Evolutionary conservation across 257 asterid genomes (phyloP), one percentile per base, ranked within the genome.

Genomic region (Gentiana macrophylla): DNA sequence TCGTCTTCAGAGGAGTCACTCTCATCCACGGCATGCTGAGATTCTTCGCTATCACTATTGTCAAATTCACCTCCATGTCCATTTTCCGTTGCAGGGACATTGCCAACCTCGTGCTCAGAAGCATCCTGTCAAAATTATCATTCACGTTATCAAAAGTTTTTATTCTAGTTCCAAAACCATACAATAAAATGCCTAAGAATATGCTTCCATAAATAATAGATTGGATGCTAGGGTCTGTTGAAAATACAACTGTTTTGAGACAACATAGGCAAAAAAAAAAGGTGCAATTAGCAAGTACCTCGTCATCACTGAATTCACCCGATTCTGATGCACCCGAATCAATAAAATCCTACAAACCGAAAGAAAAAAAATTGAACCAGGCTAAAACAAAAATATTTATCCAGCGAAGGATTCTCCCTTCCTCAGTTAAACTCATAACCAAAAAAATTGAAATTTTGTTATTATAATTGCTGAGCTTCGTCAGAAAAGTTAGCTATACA

Each of bases 101-200:
- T 44, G 9, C 32, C 34, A 8, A 43, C 56, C 12, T 10, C 62
- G 55, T 53, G 60, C 53, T 70, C 61, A 61, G 63, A 67, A 62
- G 48, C 62, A 76, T 77, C 93, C 95, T 86, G 89, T 65, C 41
- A 75, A 38, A 49, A 35, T 13, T 34, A 45, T 68, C 51, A 36
- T 45, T 36, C 36, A 52, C 24, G 12, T 36, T 32, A 37, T 37
- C 15, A 33, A 36, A 36, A 24, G 24, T 53, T n/a, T 32, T 60
- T 36, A 32, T 49, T 36, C 33, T 6, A 55, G 6, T 35, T 45
- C 10, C n/a, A 49, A 70, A 53, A 8, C 32, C 15, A 55, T 50
- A 12, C 5, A 15, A 51, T 47, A 53, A 57, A 12, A 13, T 5
- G 32, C 10, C 3, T 34, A 3, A 56, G 38, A 41, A 50, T 6